Percentiles rank a stretch among this genome's conserved stretches.
Conservation (phyloP, 2,329 filamentous ascomycete species). For the Coniella lustricola region DNA sequence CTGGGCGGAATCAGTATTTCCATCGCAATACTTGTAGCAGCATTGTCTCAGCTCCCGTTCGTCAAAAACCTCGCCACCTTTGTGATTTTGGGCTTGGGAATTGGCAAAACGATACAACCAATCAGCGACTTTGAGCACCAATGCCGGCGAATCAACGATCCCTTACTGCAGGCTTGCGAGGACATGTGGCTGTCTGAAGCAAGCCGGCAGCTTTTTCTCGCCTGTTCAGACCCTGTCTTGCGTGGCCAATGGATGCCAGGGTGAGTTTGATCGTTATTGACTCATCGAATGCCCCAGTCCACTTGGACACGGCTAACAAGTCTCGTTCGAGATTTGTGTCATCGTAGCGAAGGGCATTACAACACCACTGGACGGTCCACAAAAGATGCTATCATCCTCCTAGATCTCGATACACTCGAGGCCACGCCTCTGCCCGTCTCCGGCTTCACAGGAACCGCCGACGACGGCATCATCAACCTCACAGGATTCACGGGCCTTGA, state of each 20-base stretch:
- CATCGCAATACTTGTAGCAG: neutral
- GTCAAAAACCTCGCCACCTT: constrained; percentile 1
- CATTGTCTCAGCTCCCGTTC: neutral
- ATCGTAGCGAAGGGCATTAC: constrained; percentile 14
- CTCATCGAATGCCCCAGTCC: neutral
- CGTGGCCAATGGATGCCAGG: constrained; percentile 23
- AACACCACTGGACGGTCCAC: constrained; percentile 25
- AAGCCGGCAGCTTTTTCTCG: constrained; percentile 25
- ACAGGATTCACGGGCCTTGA: constrained; percentile 26
- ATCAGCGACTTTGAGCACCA: constrained; percentile 24
- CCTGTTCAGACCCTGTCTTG: constrained; percentile 21
- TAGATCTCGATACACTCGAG: constrained; percentile 27
- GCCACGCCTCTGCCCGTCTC: constrained; percentile 21
- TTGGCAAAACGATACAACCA: constrained; percentile 22
- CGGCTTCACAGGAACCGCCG: constrained; percentile 24
- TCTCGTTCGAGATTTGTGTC: too few relatives aligned
- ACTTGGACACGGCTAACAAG: neutral
- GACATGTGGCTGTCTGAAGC: constrained; percentile 27
- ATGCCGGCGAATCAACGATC: constrained; percentile 23
- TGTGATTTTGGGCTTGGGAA: constrained; percentile 18
- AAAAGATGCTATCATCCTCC: constrained; percentile 25
- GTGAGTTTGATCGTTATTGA: constrained; percentile 12
- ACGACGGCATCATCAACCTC: constrained; percentile 25
- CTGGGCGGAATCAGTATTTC: neutral
- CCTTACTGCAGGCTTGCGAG: constrained; percentile 24